Percentiles rank a stretch among this genome's conserved stretches.
Evolutionary conservation across 2,329 filamentous ascomycete species (phyloP).

Genomic region (Pleoardoris graminearum): DNA sequence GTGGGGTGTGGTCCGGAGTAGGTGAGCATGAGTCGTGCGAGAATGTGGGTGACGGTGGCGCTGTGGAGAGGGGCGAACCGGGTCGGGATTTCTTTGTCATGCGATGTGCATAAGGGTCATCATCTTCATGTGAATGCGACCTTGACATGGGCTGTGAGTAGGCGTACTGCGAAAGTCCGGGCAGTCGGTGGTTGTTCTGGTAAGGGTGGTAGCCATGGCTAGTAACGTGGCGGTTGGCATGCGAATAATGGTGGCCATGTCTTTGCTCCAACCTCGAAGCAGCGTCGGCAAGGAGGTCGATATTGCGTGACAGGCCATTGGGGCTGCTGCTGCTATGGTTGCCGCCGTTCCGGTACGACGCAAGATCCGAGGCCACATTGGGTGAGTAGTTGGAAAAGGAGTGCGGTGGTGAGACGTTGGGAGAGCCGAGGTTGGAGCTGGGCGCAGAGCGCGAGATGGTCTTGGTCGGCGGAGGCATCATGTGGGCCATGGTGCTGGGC

Average conservation of each 20-base stretch:
- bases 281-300: constrained; percentile 70
- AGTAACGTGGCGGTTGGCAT: constrained; percentile 40
- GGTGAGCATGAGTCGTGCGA: constrained; percentile 94
- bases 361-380: constrained; percentile 61
- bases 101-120: constrained; percentile 77
- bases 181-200: constrained; percentile 61
- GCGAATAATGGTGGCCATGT: constrained; percentile 50
- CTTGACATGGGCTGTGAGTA: constrained; percentile 89
- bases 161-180: constrained; percentile 49
- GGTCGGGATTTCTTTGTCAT: constrained; percentile 87
- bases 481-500: constrained; percentile 55
- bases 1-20: constrained; percentile 97
- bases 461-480: constrained; percentile 79
- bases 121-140: constrained; percentile 80
- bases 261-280: constrained; percentile 69
- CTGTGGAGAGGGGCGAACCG: constrained; percentile 92
- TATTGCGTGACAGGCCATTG: constrained; percentile 59
- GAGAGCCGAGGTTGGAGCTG: constrained; percentile 82
- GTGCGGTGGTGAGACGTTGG: constrained; percentile 93
- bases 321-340: constrained; percentile 46
- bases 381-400: constrained; percentile 70
- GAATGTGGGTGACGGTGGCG: constrained; percentile 93
- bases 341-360: constrained; percentile 54
- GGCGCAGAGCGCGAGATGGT: constrained; percentile 87
- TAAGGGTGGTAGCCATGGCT: constrained; percentile 54